A percentile compares a stretch with the other conserved stretches of the same genome.
phyloP scores from a whole-genome alignment of 2,329 filamentous ascomycete species.

The Fusarium sp. region DNA sequence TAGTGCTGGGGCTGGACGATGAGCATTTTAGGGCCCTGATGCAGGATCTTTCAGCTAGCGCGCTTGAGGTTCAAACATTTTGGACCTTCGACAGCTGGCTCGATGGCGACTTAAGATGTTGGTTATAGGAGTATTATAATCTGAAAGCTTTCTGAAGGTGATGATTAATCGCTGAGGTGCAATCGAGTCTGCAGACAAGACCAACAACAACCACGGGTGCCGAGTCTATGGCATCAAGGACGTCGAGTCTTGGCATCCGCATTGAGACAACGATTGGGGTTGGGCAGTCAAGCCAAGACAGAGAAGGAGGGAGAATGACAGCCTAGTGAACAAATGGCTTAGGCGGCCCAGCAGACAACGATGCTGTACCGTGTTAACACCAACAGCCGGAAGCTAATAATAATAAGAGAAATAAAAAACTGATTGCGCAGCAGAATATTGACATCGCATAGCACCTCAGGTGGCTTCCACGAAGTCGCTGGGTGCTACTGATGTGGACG shows the following conservation, averaged over 20 bases:
- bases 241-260: conserved; percentile 13
- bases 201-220: background rate
- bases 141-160: background rate
- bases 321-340: conserved; percentile 7
- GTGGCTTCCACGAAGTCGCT: background rate
- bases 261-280: conserved; percentile 11
- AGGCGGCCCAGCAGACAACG: background rate
- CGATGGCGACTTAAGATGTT: background rate
- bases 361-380: background rate
- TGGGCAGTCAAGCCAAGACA: conserved; percentile 18
- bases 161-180: background rate
- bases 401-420: background rate
- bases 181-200: background rate
- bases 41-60: conserved; percentile 31
- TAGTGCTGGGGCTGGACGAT: conserved; percentile 20
- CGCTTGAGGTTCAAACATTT: conserved; percentile 9
- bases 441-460: background rate
- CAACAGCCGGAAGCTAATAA: background rate
- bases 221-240: conserved; percentile 16
- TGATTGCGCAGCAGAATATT: background rate
- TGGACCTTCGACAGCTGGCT: background rate
- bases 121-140: background rate
- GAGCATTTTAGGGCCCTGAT: conserved; percentile 20
- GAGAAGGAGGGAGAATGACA: background rate
- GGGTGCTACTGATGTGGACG: background rate